Evolutionary conservation across 1,284 basidiomycete genomes (phyloP).

Genomic region (Ustilago curta): DNA sequence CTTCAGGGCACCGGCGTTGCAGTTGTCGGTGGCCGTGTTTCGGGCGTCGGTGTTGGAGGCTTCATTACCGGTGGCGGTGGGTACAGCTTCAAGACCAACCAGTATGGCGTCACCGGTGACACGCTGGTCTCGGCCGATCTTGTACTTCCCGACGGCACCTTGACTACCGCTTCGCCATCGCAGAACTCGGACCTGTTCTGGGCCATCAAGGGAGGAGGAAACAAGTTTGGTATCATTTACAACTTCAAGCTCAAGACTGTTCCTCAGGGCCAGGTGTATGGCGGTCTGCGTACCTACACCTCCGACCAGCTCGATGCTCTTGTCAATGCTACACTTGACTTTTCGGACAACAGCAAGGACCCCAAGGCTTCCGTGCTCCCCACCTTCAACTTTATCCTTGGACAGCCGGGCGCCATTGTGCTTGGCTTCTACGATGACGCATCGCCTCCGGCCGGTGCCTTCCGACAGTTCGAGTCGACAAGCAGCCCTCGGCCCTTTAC

Average conservation of each 20-base stretch:
- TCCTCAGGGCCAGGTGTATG: slow-evolving; percentile 53
- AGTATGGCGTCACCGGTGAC: slow-evolving; percentile 55
- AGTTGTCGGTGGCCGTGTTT: slow-evolving; percentile 55
- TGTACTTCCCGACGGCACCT: slow-evolving; percentile 50
- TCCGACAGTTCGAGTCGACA: slow-evolving; percentile 28
- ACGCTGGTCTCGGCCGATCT: slow-evolving; percentile 49
- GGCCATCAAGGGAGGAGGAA: slow-evolving; percentile 56
- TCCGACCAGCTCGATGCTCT: slow-evolving; percentile 44
- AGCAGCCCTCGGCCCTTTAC: slow-evolving; percentile 19
- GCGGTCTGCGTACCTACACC: slow-evolving; percentile 50
- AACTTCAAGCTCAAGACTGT: slow-evolving; percentile 52
- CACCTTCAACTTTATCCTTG: slow-evolving; percentile 52
- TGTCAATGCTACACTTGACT: slow-evolving; percentile 48
- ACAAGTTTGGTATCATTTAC: slow-evolving; percentile 53
- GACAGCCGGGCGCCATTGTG: slow-evolving; percentile 35
- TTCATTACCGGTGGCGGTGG: slow-evolving; percentile 57
- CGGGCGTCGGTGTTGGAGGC: slow-evolving; percentile 58
- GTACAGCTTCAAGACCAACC: slow-evolving; percentile 54
- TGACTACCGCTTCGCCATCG: slow-evolving; percentile 41
- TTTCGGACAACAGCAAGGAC: slow-evolving; percentile 53
- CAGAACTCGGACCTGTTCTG: slow-evolving; percentile 53
- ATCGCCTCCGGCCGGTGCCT: slow-evolving; percentile 29
- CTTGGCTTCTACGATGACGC: slow-evolving; percentile 57
- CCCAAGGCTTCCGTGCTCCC: slow-evolving; percentile 54
- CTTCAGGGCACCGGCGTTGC: slow-evolving; percentile 38